These are phyloP conservation scores for Diaporthe ilicicola DNA, from an alignment of 2,329 filamentous ascomycete genomes.

Conservation along the genomic window DNA sequence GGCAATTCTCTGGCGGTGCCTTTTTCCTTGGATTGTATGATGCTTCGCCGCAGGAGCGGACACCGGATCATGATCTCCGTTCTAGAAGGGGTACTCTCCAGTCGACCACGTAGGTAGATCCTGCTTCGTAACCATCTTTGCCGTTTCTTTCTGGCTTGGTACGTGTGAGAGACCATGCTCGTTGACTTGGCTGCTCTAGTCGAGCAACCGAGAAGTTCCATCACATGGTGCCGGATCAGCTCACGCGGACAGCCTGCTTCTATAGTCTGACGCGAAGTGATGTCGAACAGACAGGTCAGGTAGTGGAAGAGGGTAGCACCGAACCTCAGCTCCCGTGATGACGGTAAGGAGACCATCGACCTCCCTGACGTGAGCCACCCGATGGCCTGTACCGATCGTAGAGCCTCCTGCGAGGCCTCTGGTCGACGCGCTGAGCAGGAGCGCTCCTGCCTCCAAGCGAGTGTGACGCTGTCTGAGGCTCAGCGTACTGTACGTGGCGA, in stretches of 20 bases:
- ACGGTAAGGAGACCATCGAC: slow-evolving; percentile 20
- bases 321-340: slow-evolving; percentile 8
- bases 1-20: too few relatives aligned
- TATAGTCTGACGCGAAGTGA: neutral
- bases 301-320: neutral
- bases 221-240: neutral
- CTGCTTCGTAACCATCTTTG: neutral
- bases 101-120: too few relatives aligned
- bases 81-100: neutral
- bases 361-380: neutral
- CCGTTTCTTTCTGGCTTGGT: too few relatives aligned
- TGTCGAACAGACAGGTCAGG: neutral
- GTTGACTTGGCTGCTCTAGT: neutral
- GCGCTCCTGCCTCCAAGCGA: neutral
- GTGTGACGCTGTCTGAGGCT: neutral
- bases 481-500: slow-evolving; percentile 74
- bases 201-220: neutral
- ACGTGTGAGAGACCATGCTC: neutral
- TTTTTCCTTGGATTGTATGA: neutral
- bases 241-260: neutral
- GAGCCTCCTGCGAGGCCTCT: slow-evolving; percentile 17
- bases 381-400: slow-evolving; percentile 26
- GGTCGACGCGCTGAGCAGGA: neutral
- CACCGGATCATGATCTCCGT: neutral
- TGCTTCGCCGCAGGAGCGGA: neutral